Conservation (phyloP, 106 monocot genomes). For the Dendrobium chrysotoxum region DNA sequence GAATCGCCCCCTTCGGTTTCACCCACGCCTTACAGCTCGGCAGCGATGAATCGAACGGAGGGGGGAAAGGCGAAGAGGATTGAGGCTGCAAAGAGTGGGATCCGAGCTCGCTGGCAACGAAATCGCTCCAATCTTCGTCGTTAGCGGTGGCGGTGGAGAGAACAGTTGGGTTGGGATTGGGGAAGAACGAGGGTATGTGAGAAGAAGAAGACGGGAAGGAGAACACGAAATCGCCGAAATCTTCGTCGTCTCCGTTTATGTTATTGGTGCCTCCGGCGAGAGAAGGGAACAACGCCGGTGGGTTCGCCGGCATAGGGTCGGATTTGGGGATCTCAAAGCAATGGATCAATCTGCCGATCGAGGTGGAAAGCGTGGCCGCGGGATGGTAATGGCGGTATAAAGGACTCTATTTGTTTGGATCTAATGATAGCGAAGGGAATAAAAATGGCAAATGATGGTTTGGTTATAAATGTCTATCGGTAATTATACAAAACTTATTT, state of each 20-base stretch:
- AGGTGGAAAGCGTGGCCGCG: neutral
- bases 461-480: too few relatives aligned
- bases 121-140: conserved; percentile 8
- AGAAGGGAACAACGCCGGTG: neutral
- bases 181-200: neutral
- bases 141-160: neutral
- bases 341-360: neutral
- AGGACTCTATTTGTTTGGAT: too few relatives aligned
- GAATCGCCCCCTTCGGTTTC: neutral
- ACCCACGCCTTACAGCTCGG: neutral
- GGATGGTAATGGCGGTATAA: too few relatives aligned
- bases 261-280: neutral
- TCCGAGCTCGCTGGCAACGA: neutral
- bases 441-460: too few relatives aligned
- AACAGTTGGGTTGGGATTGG: neutral
- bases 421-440: too few relatives aligned
- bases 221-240: conserved; percentile 14
- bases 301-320: neutral
- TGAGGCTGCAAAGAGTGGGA: neutral
- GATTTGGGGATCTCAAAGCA: neutral
- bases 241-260: conserved; percentile 1
- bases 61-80: neutral
- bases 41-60: neutral
- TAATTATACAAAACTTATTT: too few relatives aligned
- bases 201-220: neutral